These are phyloP conservation scores for Pyrenophora teres DNA, from an alignment of 2,329 filamentous ascomycete species.

Conservation along the genomic window DNA sequence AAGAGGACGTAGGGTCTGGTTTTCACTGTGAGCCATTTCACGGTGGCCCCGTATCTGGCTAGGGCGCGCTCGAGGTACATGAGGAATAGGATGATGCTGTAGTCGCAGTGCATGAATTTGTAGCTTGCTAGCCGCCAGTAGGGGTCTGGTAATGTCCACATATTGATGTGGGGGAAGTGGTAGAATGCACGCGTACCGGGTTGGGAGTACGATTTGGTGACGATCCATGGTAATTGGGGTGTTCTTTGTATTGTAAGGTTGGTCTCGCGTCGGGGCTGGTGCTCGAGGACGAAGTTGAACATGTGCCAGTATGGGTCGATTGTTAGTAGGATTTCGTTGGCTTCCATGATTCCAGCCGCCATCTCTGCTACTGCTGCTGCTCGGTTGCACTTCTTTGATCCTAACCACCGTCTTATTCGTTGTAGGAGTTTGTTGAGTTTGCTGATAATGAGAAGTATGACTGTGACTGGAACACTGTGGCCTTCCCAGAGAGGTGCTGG, in stretches of 20 bases:
- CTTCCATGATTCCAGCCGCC: no score
- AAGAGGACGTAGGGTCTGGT: neutral
- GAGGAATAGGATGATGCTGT: slow-evolving; percentile 5
- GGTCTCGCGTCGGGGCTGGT: neutral
- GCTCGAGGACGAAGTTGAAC: slow-evolving; percentile 6
- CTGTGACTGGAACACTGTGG: no score
- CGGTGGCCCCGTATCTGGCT: neutral
- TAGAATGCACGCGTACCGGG: neutral
- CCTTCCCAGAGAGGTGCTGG: no score
- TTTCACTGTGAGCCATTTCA: slow-evolving; percentile 1
- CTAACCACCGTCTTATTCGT: no score
- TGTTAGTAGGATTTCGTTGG: neutral
- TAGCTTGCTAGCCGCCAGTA: neutral
- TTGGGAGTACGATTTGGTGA: neutral
- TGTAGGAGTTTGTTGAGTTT: no score
- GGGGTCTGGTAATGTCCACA: neutral
- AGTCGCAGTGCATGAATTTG: slow-evolving; percentile 9
- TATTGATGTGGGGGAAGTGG: neutral
- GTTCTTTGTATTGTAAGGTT: neutral
- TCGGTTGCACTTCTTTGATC: no score
- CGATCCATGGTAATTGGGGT: neutral
- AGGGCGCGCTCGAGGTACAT: neutral
- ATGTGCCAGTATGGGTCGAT: slow-evolving; percentile 7
- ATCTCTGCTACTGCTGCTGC: no score
- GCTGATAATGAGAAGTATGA: no score